Base-by-base conservation (phyloP, 139 green algal genomes). In the Chlamydomonas sp. region DNA sequence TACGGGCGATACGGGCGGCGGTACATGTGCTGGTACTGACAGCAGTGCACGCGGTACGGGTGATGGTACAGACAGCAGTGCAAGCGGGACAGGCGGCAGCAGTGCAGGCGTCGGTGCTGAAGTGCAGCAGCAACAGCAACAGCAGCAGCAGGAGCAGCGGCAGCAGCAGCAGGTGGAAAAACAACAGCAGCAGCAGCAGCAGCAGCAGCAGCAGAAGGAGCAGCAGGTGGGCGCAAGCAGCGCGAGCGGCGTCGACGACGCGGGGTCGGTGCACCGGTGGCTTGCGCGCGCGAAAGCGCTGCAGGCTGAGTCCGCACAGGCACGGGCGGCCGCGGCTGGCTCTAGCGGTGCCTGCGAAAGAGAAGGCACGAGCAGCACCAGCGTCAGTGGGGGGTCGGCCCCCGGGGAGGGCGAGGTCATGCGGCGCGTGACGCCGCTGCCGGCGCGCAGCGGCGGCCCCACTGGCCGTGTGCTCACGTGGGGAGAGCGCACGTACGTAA, bases 401-500 rank as follows among this genome's bases (percentile, higher is more conserved):
- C 59, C 31, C 29, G 59, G 59, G 59, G 20, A 66, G 29, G 59
- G 59, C 31, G 59, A 66, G 31, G 33, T 66, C 10, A 66, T 66
- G 59, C 31, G 59, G 31, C 59, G 59, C 5, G 59, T 66, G 31
- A 66, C 26, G 26, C 59, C 59, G 5, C 20, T 66, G 5, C 31
- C 31, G 22, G 8, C 31, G n/a, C n/a, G n/a, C n/a, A n/a, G n/a
- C n/a, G n/a, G n/a, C n/a, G n/a, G n/a, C n/a, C n/a, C n/a, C n/a
- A n/a, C n/a, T 22, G 59, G 59, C 29, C 59, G 59, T 4, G 5
- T 43, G 8, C 29, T 66, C 5, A 5, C 20, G 20, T 66, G 59
- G 59, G 59, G 59, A 5, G 31, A 43, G 6, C 59, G 26, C 59
- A 66, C 59, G 8, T 33, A 66, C 59, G 5, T 66, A 5, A 66